Conservation (phyloP, 768 basidiomycete species). For the Coprinopsis marcescibilis region DNA sequence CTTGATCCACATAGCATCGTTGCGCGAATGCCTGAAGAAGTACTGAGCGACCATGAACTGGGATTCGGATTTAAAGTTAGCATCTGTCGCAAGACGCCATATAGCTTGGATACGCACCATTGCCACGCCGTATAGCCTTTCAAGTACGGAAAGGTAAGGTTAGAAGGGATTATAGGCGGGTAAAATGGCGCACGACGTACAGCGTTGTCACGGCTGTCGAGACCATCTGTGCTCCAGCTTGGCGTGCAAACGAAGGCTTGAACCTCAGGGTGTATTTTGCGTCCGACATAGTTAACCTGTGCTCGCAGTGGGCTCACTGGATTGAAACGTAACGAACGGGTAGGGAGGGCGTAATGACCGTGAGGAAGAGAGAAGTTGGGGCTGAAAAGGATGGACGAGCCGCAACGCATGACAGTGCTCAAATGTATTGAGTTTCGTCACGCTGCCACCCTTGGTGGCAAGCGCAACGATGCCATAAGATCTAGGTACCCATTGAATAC, state of each 20-base stretch:
- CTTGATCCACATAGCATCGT: conserved; percentile 1
- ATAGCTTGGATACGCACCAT: not conserved
- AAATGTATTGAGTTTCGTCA: not conserved
- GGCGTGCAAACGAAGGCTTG: not conserved
- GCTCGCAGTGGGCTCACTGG: not conserved
- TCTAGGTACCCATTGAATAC: not conserved
- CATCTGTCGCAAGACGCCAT: too few species aligned
- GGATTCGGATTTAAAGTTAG: not conserved
- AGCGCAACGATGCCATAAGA: not conserved
- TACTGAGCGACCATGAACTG: not conserved
- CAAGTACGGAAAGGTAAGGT: not conserved
- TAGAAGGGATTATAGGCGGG: not conserved
- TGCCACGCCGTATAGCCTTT: conserved; percentile 2
- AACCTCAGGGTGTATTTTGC: not conserved
- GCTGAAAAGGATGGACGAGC: not conserved
- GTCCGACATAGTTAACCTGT: not conserved
- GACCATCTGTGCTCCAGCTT: not conserved
- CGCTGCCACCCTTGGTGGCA: too few species aligned
- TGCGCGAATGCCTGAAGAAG: conserved; percentile 4
- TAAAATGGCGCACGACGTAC: not conserved
- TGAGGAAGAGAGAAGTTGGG: not conserved
- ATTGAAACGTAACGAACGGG: not conserved
- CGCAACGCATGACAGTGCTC: not conserved
- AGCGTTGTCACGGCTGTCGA: not conserved
- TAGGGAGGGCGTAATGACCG: not conserved